Base-by-base conservation (phyloP, 2,329 filamentous ascomycete species). In the Microdochium trichocladiopsis region DNA sequence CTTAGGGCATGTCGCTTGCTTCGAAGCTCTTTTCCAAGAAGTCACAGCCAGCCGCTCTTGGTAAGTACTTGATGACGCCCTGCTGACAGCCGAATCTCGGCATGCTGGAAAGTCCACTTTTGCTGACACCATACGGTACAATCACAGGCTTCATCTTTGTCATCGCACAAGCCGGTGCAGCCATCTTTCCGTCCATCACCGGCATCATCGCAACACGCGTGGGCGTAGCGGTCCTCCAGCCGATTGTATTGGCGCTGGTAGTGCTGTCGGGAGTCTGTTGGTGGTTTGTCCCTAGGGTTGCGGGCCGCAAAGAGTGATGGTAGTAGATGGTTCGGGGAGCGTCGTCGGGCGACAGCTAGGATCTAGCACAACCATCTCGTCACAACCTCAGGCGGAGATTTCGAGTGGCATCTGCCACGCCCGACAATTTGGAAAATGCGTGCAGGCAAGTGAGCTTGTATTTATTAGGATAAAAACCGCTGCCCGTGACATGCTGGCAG, bases 151-250 rank as follows among this genome's bases (percentile, higher is more conserved):
- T 78, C 33, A 69, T 79, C 6, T 79, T 80, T 52, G 73, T 79
- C 1, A 58, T 79, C 2, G 75, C 75, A 0, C 76, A 80, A 59
- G 71, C 76, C 2, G 76, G 77, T 2, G 76, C 73, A 3, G 69
- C 76, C 0, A 62, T 80, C 2, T 79, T 80, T 55, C 77, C 78
- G 0, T 75, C 74, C 0, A 55, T 79, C 3, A 79, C 76, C 0
- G 77, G 76, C 2, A 53, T 79, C 14, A 72, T 79, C 47, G 74
- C 75, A 0, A 63, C 68, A 0, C 57, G 59, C n/a, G 67, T 66
- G 0, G 74, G 74, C 4, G 74, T 78, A 2, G 66, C 68, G 25
- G 72, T 76, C 0, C 54, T 77, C 48, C 75, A 77, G 52, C 75
- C 75, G 0, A 75, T 78, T 28, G 65, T 77, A 11, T 64, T 77